Base-by-base conservation (phyloP, 1,284 basidiomycete genomes). In the Rhodotorula sp. region DNA sequence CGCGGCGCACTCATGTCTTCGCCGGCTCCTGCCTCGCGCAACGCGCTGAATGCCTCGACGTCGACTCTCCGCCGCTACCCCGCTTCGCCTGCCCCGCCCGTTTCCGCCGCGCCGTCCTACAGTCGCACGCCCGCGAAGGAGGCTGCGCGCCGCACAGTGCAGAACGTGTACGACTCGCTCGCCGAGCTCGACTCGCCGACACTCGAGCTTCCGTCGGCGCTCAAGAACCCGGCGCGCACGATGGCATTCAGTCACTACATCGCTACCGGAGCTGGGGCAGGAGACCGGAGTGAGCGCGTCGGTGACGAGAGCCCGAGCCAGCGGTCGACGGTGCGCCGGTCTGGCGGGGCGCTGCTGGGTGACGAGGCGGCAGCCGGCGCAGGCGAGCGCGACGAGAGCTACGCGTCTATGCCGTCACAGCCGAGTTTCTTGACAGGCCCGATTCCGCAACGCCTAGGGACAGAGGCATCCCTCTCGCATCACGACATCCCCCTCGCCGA, bases 401-500 rank as follows among this genome's bases (percentile, higher is more conserved):
- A 53, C 27, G 61, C 70, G 34, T 64, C 55, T 21, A 12, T 57
- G 34, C 61, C 60, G 21, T 58, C 66, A 1, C 70, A 67, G 48
- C 62, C 70, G 45, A 68, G 62, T 19, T 66, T 72, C 56, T 25
- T 62, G 14, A 34, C 49, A 25, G 42, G 27, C 13, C 56, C 53
- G 10, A 72, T 67, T 4, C 62, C 45, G 23, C 34, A 34, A 34
- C 27, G 48, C 59, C 25, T 50, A 42, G 16, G 4, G 34, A 34
- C 34, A 34, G 34, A 41, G 5, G 21, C 60, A 41, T 25, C 45
- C 9, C 25, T 53, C 17, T 55, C 62, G 53, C 42, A 34, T 34
- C 27, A 7, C 27, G 41, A 46, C 19, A 45, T 34, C 3, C 53
- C 50, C 14, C 62, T 74, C 42, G 71, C 66, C 46, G 81, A 83